Evolutionary conservation across 768 basidiomycete genomes (phyloP).

Genomic region (Naganishia vishniacii): DNA sequence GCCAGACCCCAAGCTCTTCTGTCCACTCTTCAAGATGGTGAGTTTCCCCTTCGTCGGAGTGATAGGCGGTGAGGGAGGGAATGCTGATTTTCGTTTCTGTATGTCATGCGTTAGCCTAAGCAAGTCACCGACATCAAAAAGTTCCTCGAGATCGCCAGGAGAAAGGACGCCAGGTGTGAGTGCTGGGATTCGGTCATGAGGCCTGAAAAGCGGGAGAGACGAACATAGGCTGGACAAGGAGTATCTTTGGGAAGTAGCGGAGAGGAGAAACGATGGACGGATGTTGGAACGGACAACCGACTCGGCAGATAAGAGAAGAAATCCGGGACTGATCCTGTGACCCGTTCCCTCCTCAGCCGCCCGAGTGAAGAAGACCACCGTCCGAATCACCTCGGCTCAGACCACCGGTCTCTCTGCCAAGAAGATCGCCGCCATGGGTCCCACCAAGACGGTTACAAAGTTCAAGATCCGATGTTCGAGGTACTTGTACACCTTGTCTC

Average conservation of each 20-base stretch:
- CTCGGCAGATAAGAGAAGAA: slow-evolving; percentile 18
- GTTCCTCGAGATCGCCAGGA: slow-evolving; percentile 92
- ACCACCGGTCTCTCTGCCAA: slow-evolving; percentile 35
- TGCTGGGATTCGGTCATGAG: too few species aligned
- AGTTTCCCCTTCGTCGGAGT: not conserved
- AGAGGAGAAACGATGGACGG: not conserved
- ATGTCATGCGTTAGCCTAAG: slow-evolving; percentile 66
- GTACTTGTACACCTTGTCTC: slow-evolving; percentile 77
- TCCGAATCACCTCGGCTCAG: slow-evolving; percentile 34
- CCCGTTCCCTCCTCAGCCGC: slow-evolving; percentile 59
- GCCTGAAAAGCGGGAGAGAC: too few species aligned
- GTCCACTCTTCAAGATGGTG: slow-evolving; percentile 17
- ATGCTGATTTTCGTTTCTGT: not conserved
- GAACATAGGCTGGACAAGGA: not conserved
- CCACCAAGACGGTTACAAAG: slow-evolving; percentile 59
- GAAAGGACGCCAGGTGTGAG: slow-evolving; percentile 95
- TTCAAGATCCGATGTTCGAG: slow-evolving; percentile 97
- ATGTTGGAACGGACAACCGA: not conserved
- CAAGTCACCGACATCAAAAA: slow-evolving; percentile 98
- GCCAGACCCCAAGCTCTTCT: not conserved
- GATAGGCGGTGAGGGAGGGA: not conserved
- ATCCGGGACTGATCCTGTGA: not conserved
- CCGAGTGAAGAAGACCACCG: slow-evolving; percentile 85
- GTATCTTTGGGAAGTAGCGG: too few species aligned
- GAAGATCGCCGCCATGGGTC: slow-evolving; percentile 35